Percentiles rank a stretch among this genome's conserved stretches.
Conservation (phyloP, 768 basidiomycete genomes). For the Leucocoprinus birnbaumii region DNA sequence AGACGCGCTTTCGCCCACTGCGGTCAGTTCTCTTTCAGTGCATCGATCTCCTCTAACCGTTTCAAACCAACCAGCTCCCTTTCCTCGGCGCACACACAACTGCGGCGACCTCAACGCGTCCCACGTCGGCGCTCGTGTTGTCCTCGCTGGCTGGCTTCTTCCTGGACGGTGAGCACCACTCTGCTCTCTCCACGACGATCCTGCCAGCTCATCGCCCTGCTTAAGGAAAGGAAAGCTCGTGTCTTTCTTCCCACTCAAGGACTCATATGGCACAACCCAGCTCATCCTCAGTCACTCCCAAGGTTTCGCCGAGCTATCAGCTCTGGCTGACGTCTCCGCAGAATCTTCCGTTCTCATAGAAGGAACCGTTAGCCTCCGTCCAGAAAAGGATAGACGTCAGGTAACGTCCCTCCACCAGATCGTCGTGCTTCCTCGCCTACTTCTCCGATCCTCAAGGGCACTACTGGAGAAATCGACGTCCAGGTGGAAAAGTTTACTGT, state of each 20-base stretch:
- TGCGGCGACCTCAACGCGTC: conserved; percentile 54
- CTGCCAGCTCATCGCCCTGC: conserved; percentile 31
- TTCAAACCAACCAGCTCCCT: conserved; percentile 44
- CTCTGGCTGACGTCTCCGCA: conserved; percentile 61
- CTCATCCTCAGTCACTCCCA: conserved; percentile 60
- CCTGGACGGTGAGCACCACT: conserved; percentile 66
- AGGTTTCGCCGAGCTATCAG: conserved; percentile 18
- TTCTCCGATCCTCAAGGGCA: conserved; percentile 36
- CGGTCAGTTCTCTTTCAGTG: conserved; percentile 28
- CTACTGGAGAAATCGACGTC: conserved; percentile 80
- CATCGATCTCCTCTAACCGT: conserved; percentile 15
- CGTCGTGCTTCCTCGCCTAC: conserved; percentile 6
- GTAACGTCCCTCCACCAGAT: conserved; percentile 30
- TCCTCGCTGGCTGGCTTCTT: conserved; percentile 81
- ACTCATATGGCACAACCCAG: conserved; percentile 75
- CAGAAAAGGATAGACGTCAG: conserved; percentile 55
- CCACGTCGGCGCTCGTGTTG: conserved; percentile 56
- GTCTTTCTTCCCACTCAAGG: conserved; percentile 86
- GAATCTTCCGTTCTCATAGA: conserved; percentile 79
- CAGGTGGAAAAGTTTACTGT: conserved; percentile 65
- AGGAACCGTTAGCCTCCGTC: conserved; percentile 68
- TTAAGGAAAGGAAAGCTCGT: conserved; percentile 67
- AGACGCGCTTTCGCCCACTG: conserved; percentile 23
- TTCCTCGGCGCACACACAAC: conserved; percentile 56
- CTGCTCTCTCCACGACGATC: conserved; percentile 27